These are phyloP conservation scores for Tetracladium maxilliforme DNA, from an alignment of 2,329 filamentous ascomycete species.

Conservation along the genomic window DNA sequence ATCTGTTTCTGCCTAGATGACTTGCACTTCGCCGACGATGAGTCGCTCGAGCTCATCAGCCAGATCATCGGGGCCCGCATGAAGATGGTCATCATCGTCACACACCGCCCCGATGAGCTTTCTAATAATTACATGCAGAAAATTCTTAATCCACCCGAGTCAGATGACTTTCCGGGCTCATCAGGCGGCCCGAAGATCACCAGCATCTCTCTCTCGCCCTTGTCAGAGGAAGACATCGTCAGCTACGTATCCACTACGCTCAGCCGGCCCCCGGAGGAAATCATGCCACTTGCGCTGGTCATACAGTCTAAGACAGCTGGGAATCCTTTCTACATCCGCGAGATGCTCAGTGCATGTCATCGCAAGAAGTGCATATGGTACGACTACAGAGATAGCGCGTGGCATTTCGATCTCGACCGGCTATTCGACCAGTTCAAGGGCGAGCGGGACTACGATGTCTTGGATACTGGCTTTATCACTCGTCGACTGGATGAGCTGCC, in stretches of 20 bases:
- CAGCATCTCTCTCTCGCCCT: conserved; percentile 54
- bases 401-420: conserved; percentile 75
- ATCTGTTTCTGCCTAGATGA: conserved; percentile 85
- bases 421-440: conserved; percentile 76
- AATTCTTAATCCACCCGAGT: too few species aligned
- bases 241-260: conserved; percentile 74
- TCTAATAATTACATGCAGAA: too few species aligned
- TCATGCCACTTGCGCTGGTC: conserved; percentile 66
- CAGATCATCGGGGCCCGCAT: conserved; percentile 68
- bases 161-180: too few species aligned
- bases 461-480: conserved; percentile 72
- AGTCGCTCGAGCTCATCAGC: conserved; percentile 70
- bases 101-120: conserved; percentile 55
- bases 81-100: conserved; percentile 70
- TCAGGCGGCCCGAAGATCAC: conserved; percentile 45
- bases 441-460: conserved; percentile 62
- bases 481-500: conserved; percentile 67
- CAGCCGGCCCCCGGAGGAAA: conserved; percentile 55
- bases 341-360: conserved; percentile 80
- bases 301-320: conserved; percentile 80
- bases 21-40: conserved; percentile 77
- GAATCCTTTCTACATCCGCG: conserved; percentile 81
- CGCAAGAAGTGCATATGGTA: conserved; percentile 84
- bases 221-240: conserved; percentile 67
- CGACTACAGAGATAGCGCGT: conserved; percentile 67